phyloP scores from a whole-genome alignment of 176 grass and related monocot genomes.

The Hordeum marinum region DNA sequence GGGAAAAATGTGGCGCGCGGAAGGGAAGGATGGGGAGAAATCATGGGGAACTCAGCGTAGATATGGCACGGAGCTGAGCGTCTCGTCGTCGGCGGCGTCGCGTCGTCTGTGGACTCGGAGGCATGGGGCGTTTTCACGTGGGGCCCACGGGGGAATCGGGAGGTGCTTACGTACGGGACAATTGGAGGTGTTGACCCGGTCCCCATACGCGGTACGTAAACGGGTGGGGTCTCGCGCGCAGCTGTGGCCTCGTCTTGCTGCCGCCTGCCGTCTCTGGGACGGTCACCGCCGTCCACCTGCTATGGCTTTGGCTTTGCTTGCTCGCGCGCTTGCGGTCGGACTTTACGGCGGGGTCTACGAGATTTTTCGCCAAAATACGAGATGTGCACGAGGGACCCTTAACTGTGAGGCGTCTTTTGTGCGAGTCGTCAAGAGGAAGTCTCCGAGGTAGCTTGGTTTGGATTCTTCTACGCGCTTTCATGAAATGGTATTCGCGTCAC shows the following conservation, averaged over 20 bases:
- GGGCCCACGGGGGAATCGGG: neutral
- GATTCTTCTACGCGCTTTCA: neutral
- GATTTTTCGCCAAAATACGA: neutral
- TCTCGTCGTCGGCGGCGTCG: neutral
- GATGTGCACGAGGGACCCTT: neutral
- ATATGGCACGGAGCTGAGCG: slow-evolving; percentile 24
- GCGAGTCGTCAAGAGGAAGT: neutral
- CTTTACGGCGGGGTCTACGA: slow-evolving; percentile 30
- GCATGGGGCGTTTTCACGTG: neutral
- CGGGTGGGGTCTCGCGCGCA: neutral
- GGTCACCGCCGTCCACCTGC: neutral
- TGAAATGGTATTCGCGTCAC: neutral
- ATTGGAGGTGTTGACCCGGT: slow-evolving; percentile 39
- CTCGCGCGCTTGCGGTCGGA: neutral
- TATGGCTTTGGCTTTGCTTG: neutral
- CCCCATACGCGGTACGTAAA: neutral
- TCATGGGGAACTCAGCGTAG: neutral
- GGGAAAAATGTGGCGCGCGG: slow-evolving; percentile 39
- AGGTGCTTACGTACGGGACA: slow-evolving; percentile 29
- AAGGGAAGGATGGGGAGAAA: slow-evolving; percentile 25
- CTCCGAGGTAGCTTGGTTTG: neutral
- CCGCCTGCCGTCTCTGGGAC: slow-evolving; percentile 11
- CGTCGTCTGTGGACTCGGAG: neutral
- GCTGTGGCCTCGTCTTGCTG: neutral
- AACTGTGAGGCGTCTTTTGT: neutral